These are phyloP conservation scores for Extremus antarcticus DNA, from an alignment of 495 filamentous ascomycete species.

Conservation along the genomic window DNA sequence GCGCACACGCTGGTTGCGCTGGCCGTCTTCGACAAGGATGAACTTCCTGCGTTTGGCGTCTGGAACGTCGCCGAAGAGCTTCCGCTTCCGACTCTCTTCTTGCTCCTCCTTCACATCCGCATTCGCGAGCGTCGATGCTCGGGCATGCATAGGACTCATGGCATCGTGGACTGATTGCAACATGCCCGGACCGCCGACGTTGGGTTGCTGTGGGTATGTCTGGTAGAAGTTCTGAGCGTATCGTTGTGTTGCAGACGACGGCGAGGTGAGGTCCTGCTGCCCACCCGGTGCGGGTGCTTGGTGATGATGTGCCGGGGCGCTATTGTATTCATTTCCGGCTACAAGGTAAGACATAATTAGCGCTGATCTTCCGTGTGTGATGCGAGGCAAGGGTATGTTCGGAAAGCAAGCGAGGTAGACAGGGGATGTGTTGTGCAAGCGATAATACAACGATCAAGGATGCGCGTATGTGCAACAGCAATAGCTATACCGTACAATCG, in stretches of 20 bases:
- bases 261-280: constrained; percentile 17
- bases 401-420: constrained; percentile 19
- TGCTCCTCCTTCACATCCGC: constrained; percentile 29
- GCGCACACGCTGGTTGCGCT: constrained; percentile 64
- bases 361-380: constrained; percentile 2
- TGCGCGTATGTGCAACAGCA: constrained; percentile 1
- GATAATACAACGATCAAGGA: constrained; percentile 6
- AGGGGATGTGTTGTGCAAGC: background rate
- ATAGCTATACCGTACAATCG: constrained; percentile 1
- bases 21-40: constrained; percentile 83
- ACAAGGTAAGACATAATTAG: constrained; percentile 29
- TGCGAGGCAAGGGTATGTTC: constrained; percentile 5
- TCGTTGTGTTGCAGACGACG: constrained; percentile 46
- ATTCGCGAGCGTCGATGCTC: constrained; percentile 31
- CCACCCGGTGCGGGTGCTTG: constrained; percentile 34
- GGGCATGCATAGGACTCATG: constrained; percentile 44
- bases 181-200: constrained; percentile 39
- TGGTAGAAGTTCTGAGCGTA: constrained; percentile 72
- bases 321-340: constrained; percentile 47
- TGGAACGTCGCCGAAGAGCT: constrained; percentile 76
- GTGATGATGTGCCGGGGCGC: constrained; percentile 53
- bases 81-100: constrained; percentile 39
- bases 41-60: constrained; percentile 88
- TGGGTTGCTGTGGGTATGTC: constrained; percentile 51
- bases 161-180: constrained; percentile 62